These are phyloP conservation scores for Beauveria varroae DNA, from an alignment of 2,329 filamentous ascomycete species.

Conservation along the genomic window DNA sequence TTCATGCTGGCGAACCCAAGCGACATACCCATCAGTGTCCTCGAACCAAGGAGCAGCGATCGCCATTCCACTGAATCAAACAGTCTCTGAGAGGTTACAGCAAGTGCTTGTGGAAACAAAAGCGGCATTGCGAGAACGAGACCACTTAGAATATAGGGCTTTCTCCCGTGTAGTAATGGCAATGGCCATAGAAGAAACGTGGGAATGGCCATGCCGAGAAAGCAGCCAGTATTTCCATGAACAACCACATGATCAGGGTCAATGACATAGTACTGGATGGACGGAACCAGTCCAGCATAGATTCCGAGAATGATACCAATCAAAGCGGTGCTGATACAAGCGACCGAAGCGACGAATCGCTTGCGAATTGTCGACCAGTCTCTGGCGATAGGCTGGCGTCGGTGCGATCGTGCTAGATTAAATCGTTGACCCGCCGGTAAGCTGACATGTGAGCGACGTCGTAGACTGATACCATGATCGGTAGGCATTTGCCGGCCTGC, in stretches of 20 bases:
- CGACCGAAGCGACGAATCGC: slow-evolving; percentile 58
- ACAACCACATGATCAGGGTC: slow-evolving; percentile 61
- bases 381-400: slow-evolving; percentile 58
- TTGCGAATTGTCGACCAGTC: slow-evolving; percentile 65
- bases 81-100: slow-evolving; percentile 49
- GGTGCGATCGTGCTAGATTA: slow-evolving; percentile 46
- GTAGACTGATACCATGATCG: slow-evolving; percentile 35
- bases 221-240: slow-evolving; percentile 67
- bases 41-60: slow-evolving; percentile 53
- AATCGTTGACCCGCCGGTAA: slow-evolving; percentile 42
- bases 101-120: slow-evolving; percentile 67
- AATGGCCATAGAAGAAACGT: slow-evolving; percentile 68
- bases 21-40: slow-evolving; percentile 58
- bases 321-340: slow-evolving; percentile 65
- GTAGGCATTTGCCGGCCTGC: slow-evolving; percentile 19
- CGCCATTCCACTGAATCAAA: slow-evolving; percentile 50
- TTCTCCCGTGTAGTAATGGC: slow-evolving; percentile 66
- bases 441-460: slow-evolving; percentile 46
- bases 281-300: slow-evolving; percentile 71
- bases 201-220: slow-evolving; percentile 61
- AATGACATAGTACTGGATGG: slow-evolving; percentile 68
- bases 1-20: slow-evolving; percentile 75
- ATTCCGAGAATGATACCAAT: slow-evolving; percentile 66
- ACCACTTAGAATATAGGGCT: slow-evolving; percentile 65
- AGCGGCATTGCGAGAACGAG: slow-evolving; percentile 64